These are phyloP conservation scores for Punctularia strigosozonata DNA, from an alignment of 768 basidiomycete species.

Conservation along the genomic window DNA sequence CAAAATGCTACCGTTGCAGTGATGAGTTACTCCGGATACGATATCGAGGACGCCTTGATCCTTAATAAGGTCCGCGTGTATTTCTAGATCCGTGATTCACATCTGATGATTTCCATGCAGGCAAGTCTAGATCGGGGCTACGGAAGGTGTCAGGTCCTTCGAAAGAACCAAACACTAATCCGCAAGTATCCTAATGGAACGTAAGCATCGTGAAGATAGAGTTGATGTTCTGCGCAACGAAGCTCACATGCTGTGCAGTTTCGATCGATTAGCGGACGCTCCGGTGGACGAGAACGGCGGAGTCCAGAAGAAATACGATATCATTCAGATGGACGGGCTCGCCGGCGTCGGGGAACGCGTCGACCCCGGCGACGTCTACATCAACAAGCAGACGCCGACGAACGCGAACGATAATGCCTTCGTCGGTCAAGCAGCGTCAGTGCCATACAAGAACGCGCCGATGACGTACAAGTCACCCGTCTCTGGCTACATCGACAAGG, in stretches of 20 bases:
- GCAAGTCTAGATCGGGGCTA: constrained; percentile 96
- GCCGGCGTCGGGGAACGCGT: constrained; percentile 93
- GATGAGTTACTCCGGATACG: constrained; percentile 99
- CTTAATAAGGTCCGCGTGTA: constrained; percentile 62
- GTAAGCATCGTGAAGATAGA: constrained; percentile 35
- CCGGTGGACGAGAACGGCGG: constrained; percentile 76
- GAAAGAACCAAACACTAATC: constrained; percentile 90
- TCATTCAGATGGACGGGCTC: constrained; percentile 86
- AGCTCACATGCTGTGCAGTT: constrained; percentile 30
- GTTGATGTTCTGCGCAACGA: neutral
- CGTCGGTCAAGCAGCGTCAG: constrained; percentile 70
- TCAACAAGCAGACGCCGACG: constrained; percentile 94
- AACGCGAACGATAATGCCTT: constrained; percentile 90
- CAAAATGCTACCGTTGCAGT: constrained; percentile 98
- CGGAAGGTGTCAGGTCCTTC: constrained; percentile 92
- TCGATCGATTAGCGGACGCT: constrained; percentile 90
- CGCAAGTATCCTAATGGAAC: constrained; percentile 96
- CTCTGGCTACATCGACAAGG: constrained; percentile 92
- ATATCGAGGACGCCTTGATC: constrained; percentile 98
- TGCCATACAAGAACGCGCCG: constrained; percentile 85
- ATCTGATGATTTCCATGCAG: constrained; percentile 23
- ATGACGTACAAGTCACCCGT: constrained; percentile 92
- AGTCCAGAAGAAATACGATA: constrained; percentile 75
- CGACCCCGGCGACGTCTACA: constrained; percentile 85
- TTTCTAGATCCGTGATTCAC: constrained; percentile 3